phyloP scores from a whole-genome alignment of 208 protist genomes.

The Trypanosoma mega region DNA sequence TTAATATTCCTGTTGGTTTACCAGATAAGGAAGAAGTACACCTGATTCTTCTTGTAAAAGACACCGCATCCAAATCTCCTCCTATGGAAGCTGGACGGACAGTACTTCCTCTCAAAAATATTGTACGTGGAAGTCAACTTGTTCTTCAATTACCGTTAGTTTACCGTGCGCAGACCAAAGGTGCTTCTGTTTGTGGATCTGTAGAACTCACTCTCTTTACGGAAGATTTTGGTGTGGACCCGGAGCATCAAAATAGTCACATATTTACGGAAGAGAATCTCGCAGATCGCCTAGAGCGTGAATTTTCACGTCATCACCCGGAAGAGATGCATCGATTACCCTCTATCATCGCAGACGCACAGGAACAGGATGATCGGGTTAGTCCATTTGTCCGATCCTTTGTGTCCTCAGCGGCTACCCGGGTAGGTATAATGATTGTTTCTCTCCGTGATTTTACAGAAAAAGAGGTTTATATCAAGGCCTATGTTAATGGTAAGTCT shows the following conservation, averaged over 20 bases:
- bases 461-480: constrained; percentile 23
- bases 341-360: neutral
- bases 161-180: constrained; percentile 32
- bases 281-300: constrained; percentile 1
- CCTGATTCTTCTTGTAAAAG: constrained; percentile 51
- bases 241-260: constrained; percentile 1
- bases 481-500: constrained; percentile 10
- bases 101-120: constrained; percentile 34
- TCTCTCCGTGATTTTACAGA: constrained; percentile 10
- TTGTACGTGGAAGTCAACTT: constrained; percentile 33
- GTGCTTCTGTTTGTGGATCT: constrained; percentile 39
- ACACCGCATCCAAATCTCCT: constrained; percentile 8
- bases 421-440: constrained; percentile 8
- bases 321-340: constrained; percentile 13
- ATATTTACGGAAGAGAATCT: neutral
- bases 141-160: constrained; percentile 54
- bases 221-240: constrained; percentile 31
- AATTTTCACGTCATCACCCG: constrained; percentile 1
- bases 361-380: constrained; percentile 7
- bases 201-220: constrained; percentile 54
- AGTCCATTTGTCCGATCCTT: neutral
- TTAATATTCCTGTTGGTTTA: constrained; percentile 59
- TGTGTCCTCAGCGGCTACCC: neutral
- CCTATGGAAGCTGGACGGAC: constrained; percentile 58
- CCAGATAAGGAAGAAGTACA: constrained; percentile 66